phyloP scores from a whole-genome alignment of 2,329 filamentous ascomycete species.

The Cladophialophora bantiana region DNA sequence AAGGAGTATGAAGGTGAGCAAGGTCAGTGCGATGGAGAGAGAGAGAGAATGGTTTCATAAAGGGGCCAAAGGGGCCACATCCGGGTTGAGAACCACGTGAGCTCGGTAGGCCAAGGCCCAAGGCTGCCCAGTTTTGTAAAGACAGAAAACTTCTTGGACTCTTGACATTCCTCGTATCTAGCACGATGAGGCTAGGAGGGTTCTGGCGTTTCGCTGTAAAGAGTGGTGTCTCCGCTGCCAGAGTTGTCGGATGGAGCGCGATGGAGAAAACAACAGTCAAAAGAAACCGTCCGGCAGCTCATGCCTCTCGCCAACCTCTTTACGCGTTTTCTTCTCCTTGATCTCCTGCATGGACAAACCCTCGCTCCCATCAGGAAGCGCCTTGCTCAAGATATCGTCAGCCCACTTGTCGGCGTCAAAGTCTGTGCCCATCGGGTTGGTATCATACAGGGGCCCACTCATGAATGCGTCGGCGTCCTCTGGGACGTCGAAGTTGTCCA shows the following conservation, averaged over 20 bases:
- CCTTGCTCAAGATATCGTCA: constrained; percentile 12
- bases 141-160: too few relatives aligned
- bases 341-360: constrained; percentile 13
- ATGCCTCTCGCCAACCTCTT: constrained; percentile 20
- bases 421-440: constrained; percentile 32
- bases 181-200: not conserved
- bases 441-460: constrained; percentile 5
- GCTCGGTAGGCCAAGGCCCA: too few relatives aligned
- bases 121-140: too few relatives aligned
- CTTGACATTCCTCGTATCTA: too few relatives aligned
- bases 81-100: too few relatives aligned
- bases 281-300: constrained; percentile 16
- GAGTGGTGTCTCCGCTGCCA: too few relatives aligned
- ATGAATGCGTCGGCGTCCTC: constrained; percentile 28
- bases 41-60: too few relatives aligned
- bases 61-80: too few relatives aligned
- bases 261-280: not conserved
- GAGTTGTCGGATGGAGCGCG: too few relatives aligned
- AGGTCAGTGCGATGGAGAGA: too few relatives aligned
- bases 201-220: not conserved
- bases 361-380: constrained; percentile 6
- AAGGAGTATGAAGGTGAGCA: too few relatives aligned
- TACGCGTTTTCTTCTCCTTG: constrained; percentile 16
- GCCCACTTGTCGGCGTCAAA: constrained; percentile 25
- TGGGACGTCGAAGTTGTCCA: constrained; percentile 50